Evolutionary conservation across 164 flowering plant genomes (phyloP).

Genomic region (Sedum album): DNA sequence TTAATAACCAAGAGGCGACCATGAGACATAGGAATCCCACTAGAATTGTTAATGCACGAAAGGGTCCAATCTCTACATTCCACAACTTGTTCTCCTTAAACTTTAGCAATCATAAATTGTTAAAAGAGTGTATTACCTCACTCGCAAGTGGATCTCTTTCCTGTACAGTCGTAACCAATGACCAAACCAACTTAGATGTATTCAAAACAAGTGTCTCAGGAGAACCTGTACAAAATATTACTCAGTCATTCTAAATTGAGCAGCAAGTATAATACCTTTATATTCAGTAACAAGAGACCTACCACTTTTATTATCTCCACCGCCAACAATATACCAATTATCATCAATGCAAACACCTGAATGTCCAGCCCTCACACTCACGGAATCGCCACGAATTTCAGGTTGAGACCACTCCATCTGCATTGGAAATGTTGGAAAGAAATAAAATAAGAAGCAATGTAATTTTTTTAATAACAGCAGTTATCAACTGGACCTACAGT

Average conservation of each 20-base stretch:
- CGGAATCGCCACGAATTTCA: conserved; percentile 59
- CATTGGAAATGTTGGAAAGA: conserved; percentile 11
- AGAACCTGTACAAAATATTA: conserved; percentile 14
- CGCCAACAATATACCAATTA: conserved; percentile 88
- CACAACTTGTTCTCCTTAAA: background rate
- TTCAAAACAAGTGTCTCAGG: conserved; percentile 60
- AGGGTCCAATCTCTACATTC: background rate
- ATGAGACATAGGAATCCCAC: background rate
- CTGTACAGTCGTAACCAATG: conserved; percentile 52
- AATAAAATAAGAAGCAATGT: background rate
- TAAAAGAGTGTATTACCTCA: conserved; percentile 46
- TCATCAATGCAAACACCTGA: conserved; percentile 59
- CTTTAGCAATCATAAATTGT: no score
- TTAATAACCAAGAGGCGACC: background rate
- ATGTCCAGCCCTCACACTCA: conserved; percentile 87
- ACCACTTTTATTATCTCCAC: conserved; percentile 93
- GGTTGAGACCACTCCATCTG: conserved; percentile 99
- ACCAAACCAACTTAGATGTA: conserved; percentile 74
- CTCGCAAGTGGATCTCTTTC: conserved; percentile 84
- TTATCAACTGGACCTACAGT: conserved; percentile 38
- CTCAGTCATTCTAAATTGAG: no score
- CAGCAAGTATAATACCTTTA: background rate
- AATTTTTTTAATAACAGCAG: background rate
- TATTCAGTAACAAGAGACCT: conserved; percentile 13
- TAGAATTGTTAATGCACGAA: background rate